Conservation (phyloP, 164 flowering plant species). For the Paratinospora sagittata region DNA sequence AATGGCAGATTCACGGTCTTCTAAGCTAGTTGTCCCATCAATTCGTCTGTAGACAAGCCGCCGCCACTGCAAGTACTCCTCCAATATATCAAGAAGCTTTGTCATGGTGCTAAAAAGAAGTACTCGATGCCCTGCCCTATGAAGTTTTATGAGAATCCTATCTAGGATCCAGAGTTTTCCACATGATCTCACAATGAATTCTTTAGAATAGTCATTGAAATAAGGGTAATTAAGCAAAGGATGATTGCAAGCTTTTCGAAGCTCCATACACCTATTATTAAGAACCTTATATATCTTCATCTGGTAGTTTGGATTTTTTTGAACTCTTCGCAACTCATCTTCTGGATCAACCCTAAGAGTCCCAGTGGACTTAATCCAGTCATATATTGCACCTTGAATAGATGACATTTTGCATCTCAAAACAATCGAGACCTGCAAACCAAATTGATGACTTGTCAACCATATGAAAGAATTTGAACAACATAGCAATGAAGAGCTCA, state of each 20-base stretch:
- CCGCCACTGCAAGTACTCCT: constrained; percentile 92
- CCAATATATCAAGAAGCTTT: constrained; percentile 89
- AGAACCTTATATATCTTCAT: constrained; percentile 59
- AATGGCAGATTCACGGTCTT: constrained; percentile 96
- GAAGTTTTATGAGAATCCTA: constrained; percentile 88
- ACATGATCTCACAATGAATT: constrained; percentile 87
- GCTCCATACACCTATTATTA: constrained; percentile 95
- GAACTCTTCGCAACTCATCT: constrained; percentile 69
- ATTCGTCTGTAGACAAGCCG: constrained; percentile 82
- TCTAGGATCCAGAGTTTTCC: constrained; percentile 95
- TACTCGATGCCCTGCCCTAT: constrained; percentile 90
- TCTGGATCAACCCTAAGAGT: constrained; percentile 94
- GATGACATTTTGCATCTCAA: constrained; percentile 93
- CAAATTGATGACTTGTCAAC: constrained; percentile 7
- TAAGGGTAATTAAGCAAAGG: constrained; percentile 96
- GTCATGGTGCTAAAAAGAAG: constrained; percentile 98
- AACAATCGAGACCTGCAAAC: constrained; percentile 79
- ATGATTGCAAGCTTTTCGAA: constrained; percentile 93
- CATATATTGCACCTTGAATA: constrained; percentile 88
- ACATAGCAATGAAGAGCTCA: not conserved
- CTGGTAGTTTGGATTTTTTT: constrained; percentile 68
- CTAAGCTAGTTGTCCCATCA: constrained; percentile 94
- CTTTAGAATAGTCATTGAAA: constrained; percentile 71
- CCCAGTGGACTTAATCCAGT: constrained; percentile 96
- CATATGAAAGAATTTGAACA: not conserved